A percentile compares a stretch with the other conserved stretches of the same genome.
phyloP scores from a whole-genome alignment of 1,139 yeast species.

The Debaryomyces nepalensis region DNA sequence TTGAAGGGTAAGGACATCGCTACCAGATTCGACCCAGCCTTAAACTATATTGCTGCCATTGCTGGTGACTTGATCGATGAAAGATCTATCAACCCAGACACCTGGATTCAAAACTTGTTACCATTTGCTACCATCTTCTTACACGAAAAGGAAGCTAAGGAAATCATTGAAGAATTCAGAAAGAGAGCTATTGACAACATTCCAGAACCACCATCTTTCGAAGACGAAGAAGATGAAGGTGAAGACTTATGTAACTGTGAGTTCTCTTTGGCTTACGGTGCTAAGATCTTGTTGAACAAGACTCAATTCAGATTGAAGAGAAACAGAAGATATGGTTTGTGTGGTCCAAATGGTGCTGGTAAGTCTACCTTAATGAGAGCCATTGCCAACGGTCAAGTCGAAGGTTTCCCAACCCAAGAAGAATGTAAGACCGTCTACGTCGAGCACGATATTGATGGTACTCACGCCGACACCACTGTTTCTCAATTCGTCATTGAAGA shows the following conservation, averaged over 20 bases:
- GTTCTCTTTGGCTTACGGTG: slow-evolving; percentile 99
- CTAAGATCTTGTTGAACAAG: slow-evolving; percentile 98
- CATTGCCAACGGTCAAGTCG: slow-evolving; percentile 99
- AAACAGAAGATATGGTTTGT: slow-evolving; percentile 99
- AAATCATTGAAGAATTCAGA: slow-evolving; percentile 92
- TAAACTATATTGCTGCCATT: slow-evolving; percentile 87
- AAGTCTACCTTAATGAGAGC: slow-evolving; percentile 99
- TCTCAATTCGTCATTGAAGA: slow-evolving; percentile 82
- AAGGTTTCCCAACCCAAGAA: slow-evolving; percentile 99
- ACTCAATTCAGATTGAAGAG: slow-evolving; percentile 99
- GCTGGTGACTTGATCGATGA: slow-evolving; percentile 99
- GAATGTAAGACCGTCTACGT: slow-evolving; percentile 99
- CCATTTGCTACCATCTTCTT: slow-evolving; percentile 96
- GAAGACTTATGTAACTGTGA: slow-evolving; percentile 99
- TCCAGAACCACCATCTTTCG: slow-evolving; percentile 93
- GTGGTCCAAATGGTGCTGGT: slow-evolving; percentile 99
- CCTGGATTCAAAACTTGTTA: slow-evolving; percentile 87
- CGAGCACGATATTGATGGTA: slow-evolving; percentile 99
- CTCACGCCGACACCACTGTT: slow-evolving; percentile 94
- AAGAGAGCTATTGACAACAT: slow-evolving; percentile 96
- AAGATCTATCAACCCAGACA: slow-evolving; percentile 89
- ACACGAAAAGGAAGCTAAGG: slow-evolving; percentile 92
- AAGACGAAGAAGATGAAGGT: slow-evolving; percentile 99
- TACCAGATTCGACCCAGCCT: slow-evolving; percentile 76
- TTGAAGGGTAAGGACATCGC: slow-evolving; percentile 71